phyloP scores from a whole-genome alignment of 1,139 yeast genomes.

The Debaryomycetaceae sp. region DNA sequence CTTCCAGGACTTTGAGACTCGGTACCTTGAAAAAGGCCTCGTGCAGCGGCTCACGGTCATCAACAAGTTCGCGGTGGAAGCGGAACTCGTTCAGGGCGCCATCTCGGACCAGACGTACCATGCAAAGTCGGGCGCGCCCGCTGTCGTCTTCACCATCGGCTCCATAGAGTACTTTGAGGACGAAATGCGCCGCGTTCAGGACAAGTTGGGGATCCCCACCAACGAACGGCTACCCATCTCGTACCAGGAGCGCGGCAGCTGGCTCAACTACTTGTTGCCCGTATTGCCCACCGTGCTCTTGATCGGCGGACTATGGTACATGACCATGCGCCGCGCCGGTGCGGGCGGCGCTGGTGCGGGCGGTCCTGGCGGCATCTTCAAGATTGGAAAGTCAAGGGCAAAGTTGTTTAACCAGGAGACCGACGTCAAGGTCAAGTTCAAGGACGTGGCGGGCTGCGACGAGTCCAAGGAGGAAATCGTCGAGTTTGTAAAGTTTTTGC shows the following conservation, averaged over 20 bases:
- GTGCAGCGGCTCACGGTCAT: conserved; percentile 70
- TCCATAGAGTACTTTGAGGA: conserved; percentile 66
- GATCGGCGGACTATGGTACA: conserved; percentile 63
- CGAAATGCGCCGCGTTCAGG: conserved; percentile 51
- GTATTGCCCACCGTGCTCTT: conserved; percentile 60
- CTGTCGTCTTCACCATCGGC: conserved; percentile 58
- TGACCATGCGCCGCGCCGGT: conserved; percentile 48
- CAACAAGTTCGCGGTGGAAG: conserved; percentile 70
- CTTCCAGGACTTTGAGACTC: conserved; percentile 82
- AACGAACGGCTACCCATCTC: conserved; percentile 55
- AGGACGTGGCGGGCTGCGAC: conserved; percentile 76
- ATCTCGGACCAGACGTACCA: conserved; percentile 29
- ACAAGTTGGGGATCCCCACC: conserved; percentile 47
- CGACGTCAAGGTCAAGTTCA: conserved; percentile 60
- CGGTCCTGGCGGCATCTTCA: conserved; percentile 52
- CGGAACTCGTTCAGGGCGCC: conserved; percentile 55
- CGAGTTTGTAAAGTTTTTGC: conserved; percentile 75
- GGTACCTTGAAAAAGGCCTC: conserved; percentile 73
- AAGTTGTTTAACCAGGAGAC: conserved; percentile 62
- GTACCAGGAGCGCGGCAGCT: conserved; percentile 50
- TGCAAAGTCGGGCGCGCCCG: conserved; percentile 27
- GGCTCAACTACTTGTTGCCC: conserved; percentile 46
- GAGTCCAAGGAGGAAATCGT: conserved; percentile 77
- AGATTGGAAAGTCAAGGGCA: conserved; percentile 60
- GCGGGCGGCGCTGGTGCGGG: conserved; percentile 32